Evolutionary conservation across 495 filamentous ascomycete species (phyloP).

Genomic region (Mytilinidion resinicola): DNA sequence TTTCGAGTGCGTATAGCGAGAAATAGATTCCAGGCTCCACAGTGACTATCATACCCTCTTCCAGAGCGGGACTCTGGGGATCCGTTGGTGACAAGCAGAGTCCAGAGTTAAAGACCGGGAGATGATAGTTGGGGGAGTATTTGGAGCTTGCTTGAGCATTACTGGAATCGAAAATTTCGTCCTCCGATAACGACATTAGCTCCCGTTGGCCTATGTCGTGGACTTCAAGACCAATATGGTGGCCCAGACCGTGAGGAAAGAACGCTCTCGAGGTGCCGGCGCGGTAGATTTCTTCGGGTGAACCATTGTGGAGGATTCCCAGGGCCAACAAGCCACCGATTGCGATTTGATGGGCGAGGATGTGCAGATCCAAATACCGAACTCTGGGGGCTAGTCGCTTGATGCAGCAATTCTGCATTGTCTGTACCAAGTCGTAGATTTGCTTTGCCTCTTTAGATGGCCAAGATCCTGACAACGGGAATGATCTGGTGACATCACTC

Average conservation of each 20-base stretch:
- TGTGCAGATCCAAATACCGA: slow-evolving; percentile 60
- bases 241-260: slow-evolving; percentile 85
- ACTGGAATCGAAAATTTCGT: slow-evolving; percentile 25
- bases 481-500: slow-evolving; percentile 82
- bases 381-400: slow-evolving; percentile 56
- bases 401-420: slow-evolving; percentile 79
- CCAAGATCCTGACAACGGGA: slow-evolving; percentile 64
- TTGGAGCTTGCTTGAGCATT: slow-evolving; percentile 13
- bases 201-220: slow-evolving; percentile 62
- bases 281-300: slow-evolving; percentile 55
- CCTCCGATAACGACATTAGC: slow-evolving; percentile 15
- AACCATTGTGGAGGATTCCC: slow-evolving; percentile 57
- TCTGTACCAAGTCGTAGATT: slow-evolving; percentile 69
- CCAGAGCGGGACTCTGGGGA: slow-evolving; percentile 37
- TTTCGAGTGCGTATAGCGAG: slow-evolving; percentile 54
- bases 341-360: slow-evolving; percentile 65
- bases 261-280: slow-evolving; percentile 70
- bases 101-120: slow-evolving; percentile 18
- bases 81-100: slow-evolving; percentile 21
- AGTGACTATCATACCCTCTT: slow-evolving; percentile 72
- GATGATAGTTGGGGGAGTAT: slow-evolving; percentile 21
- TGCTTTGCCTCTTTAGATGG: slow-evolving; percentile 53
- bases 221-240: slow-evolving; percentile 85
- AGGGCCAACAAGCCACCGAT: slow-evolving; percentile 62
- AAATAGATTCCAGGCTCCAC: slow-evolving; percentile 86